Evolutionary conservation across 331 rosid species (phyloP).

Genomic region (Malus hybrid): DNA sequence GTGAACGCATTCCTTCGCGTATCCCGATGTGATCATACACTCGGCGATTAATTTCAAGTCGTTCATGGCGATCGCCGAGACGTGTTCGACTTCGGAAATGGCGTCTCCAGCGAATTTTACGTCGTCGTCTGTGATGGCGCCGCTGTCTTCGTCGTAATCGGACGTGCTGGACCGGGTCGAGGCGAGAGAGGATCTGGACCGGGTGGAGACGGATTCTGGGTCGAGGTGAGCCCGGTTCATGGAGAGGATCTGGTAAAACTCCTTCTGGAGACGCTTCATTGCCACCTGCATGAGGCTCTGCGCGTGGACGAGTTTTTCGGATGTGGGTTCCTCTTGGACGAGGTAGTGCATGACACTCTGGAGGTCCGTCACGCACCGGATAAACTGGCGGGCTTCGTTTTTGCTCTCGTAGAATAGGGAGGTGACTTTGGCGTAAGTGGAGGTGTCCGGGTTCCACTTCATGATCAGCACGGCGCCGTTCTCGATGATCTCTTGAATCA

Average conservation of each 20-base stretch:
- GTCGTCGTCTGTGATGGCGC: conserved; percentile 28
- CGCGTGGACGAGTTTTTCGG: conserved; percentile 38
- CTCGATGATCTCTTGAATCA: conserved; percentile 22
- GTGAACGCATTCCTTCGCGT: conserved; percentile 52
- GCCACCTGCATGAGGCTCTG: conserved; percentile 60
- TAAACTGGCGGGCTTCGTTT: conserved; percentile 49
- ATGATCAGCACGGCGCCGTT: conserved; percentile 31
- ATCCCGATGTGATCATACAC: conserved; percentile 79
- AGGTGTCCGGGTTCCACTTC: conserved; percentile 60
- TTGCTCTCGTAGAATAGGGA: conserved; percentile 60
- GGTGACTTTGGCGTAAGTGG: conserved; percentile 42
- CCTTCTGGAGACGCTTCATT: conserved; percentile 69
- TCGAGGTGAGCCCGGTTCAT: conserved; percentile 51
- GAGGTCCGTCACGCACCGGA: conserved; percentile 44
- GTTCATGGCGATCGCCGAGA: conserved; percentile 33
- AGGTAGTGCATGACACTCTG: conserved; percentile 63
- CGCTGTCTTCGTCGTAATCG: conserved; percentile 30
- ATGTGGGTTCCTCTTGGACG: conserved; percentile 27
- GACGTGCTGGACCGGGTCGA: conserved; percentile 40
- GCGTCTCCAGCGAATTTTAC: conserved; percentile 28
- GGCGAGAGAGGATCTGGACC: conserved; percentile 43
- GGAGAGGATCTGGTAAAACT: conserved; percentile 69
- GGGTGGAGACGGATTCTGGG: conserved; percentile 46
- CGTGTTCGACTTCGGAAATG: conserved; percentile 38
- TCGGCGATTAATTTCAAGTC: conserved; percentile 57